These are phyloP conservation scores for Quercus dentata DNA, from an alignment of 306 rosid species.

Conservation along the genomic window DNA sequence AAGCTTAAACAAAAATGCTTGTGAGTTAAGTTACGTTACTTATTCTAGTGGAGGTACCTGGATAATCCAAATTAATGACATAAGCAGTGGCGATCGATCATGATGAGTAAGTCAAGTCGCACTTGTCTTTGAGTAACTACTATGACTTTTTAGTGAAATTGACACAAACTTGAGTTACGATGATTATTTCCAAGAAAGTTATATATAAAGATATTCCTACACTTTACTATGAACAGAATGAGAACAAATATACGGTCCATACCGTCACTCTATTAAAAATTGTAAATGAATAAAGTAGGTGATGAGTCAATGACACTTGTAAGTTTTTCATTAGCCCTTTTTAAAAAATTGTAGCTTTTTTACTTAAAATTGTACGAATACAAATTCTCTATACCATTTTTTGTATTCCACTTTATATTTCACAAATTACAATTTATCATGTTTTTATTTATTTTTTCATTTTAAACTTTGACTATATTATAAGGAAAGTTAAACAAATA, in stretches of 20 bases:
- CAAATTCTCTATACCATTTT: accelerated
- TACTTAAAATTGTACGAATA: too few relatives aligned
- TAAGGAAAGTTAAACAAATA: too few relatives aligned
- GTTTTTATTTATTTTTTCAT: too few relatives aligned
- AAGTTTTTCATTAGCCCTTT: too few relatives aligned
- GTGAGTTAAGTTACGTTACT: background rate
- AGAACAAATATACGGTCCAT: background rate
- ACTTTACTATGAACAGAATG: background rate
- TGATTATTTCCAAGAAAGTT: constrained; percentile 1
- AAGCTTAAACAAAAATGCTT: background rate
- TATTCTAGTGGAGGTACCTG: background rate
- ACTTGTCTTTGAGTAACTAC: background rate
- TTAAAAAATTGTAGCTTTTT: too few relatives aligned
- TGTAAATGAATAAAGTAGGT: too few relatives aligned
- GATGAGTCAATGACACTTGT: too few relatives aligned
- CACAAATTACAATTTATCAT: too few relatives aligned
- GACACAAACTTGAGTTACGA: background rate
- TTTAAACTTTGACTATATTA: too few relatives aligned
- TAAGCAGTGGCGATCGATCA: constrained; percentile 10
- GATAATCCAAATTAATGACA: background rate
- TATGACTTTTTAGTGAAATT: background rate
- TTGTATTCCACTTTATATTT: too few relatives aligned
- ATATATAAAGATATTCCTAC: background rate
- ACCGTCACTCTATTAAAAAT: background rate
- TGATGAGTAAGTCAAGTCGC: background rate